Conservation (phyloP, 2,329 filamentous ascomycete genomes). For the Raffaelea albimanens region DNA sequence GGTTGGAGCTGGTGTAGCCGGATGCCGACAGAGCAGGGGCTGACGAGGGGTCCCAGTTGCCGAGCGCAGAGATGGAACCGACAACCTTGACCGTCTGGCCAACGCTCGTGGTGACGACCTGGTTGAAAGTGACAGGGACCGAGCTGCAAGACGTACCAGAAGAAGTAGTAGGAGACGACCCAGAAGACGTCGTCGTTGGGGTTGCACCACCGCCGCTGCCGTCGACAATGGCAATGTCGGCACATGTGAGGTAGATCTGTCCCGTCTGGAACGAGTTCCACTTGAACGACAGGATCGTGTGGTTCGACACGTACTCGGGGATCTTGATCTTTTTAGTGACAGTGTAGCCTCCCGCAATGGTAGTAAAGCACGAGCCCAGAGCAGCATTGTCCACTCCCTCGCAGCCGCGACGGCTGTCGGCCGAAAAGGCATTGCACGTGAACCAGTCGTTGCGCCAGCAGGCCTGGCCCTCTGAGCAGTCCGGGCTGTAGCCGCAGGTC, state of each 20-base stretch:
- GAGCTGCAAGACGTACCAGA: too few species aligned
- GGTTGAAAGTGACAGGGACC: conserved; percentile 50
- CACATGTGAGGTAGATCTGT: conserved; percentile 44
- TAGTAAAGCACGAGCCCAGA: background rate
- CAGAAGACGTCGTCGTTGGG: too few species aligned
- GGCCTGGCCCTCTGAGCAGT: background rate
- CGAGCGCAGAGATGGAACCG: conserved; percentile 50
- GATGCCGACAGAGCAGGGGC: conserved; percentile 49
- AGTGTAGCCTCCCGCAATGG: background rate
- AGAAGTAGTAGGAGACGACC: too few species aligned
- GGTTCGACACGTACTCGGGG: conserved; percentile 35
- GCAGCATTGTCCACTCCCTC: background rate
- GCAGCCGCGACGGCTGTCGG: background rate
- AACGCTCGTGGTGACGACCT: conserved; percentile 42
- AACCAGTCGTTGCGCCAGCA: background rate
- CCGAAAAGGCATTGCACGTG: background rate
- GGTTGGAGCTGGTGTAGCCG: conserved; percentile 48
- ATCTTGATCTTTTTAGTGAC: conserved; percentile 29
- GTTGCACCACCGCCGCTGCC: too few species aligned
- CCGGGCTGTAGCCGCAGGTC: background rate
- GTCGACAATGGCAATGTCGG: conserved; percentile 31
- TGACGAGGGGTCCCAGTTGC: conserved; percentile 47
- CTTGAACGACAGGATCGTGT: conserved; percentile 41
- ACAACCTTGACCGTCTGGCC: conserved; percentile 59
- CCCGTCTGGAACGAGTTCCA: conserved; percentile 47